Base-by-base conservation (phyloP, 331 rosid species). In the Pyrus hybrid region DNA sequence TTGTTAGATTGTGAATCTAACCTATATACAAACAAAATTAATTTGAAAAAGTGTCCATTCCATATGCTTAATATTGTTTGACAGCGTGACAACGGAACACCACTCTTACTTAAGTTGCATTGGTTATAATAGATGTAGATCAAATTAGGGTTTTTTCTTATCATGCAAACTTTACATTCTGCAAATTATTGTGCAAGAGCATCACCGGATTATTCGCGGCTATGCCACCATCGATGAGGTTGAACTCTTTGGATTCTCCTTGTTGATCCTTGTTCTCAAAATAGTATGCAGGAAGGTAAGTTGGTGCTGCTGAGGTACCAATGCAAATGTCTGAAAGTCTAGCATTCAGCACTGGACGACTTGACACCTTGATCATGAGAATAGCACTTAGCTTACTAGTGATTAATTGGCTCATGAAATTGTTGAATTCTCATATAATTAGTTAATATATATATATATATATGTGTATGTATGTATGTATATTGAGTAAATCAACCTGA, bases 281-380 rank as follows among this genome's bases (percentile, higher is more conserved):
- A 67, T 82, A 85, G 63, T 84, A 62, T 22, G 85, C 87, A 2
- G 91, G 90, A 56, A 87, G 64, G 56, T 12, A 83, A 6, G 91
- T 85, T 45, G 91, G 94, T 37, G 91, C 91, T 29, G 90, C 90
- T 3, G 93, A 83, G 33, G 93, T 85, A 41, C 70, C 85, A 26
- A 89, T 83, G 67, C 89, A 83, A 13, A 87, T 87, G 74, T 89
- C 90, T 30, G 91, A 68, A 4, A 89, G 64, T 49, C 60, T 22
- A 69, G 85, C 94, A 66, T 89, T 87, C 74, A 83, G 37, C 22
- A 11, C 57, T 29, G 86, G 60, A 5, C 29, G 45, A 6, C 67
- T 22, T 6, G 26, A 57, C 7, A 80, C 58, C 93, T 84, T 53
- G 77, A 67, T 67, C 9, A 29, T 10, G 14, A 18, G 2, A 45